Base-by-base conservation (phyloP, 192 early-diverging fungal species). In the Spinellus fusiger region DNA sequence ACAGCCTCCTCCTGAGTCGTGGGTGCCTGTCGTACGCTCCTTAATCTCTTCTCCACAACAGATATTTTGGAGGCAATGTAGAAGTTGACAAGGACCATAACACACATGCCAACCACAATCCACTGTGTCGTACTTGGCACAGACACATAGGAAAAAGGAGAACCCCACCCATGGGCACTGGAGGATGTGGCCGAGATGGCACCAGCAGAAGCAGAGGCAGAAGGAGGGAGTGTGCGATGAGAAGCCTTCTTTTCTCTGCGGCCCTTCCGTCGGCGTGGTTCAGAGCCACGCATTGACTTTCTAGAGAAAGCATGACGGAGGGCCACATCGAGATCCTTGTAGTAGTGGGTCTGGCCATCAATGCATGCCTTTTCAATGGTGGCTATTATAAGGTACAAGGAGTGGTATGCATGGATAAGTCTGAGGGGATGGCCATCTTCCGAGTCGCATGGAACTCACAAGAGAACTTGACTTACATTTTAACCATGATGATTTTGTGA, bases 301-400 rank as follows among this genome's bases (percentile, higher is more conserved):
- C 68, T 64, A 59, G 81, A 78, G 60, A 77, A 62, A 37, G n/a
- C n/a, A n/a, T 71, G 67, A 12, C 67, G 62, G 1, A 77, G 56
- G 4, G 66, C 49, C 15, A 59, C 50, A 38, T 78, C 64, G 29
- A 84, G 28, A 16, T 64, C 54, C 49, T 73, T 74, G 54, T 68
- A 81, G 62, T 80, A 73, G 2, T 56, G 33, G n/a, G 37, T 50
- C 54, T 80, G 66, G 2, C 81, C 81, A 6, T 80, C 78, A 35
- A 70, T 49, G 0, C 74, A 69, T 8, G 75, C 79, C 53, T 66
- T 80, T 54, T 83, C 79, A 55, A 83, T 83, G 20, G 75, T 64
- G 7, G 68, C 75, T 77, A 50, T 35, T 32, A n/a, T 34, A 25
- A 32, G 22, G 1, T n/a, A 48, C 47, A 54, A 46, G 25, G 5